phyloP scores from a whole-genome alignment of 768 basidiomycete genomes.

The Mycena indigotica region DNA sequence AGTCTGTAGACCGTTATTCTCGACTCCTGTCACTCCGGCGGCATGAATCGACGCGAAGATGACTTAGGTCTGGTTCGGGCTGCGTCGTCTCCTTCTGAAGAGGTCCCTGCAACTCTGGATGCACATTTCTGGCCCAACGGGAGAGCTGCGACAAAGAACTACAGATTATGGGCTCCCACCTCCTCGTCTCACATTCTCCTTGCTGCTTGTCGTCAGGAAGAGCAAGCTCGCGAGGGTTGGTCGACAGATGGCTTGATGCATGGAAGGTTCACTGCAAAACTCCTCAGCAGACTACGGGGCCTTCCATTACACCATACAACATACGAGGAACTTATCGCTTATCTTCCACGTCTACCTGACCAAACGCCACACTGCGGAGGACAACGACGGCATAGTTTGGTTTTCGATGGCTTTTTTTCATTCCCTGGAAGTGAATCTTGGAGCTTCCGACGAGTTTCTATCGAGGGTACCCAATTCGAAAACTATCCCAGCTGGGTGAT shows the following conservation, averaged over 20 bases:
- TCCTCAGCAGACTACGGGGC: slow-evolving; percentile 1
- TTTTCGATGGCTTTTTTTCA: slow-evolving; percentile 3
- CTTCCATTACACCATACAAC: not conserved
- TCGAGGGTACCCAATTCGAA: not conserved
- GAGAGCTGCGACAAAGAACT: not conserved
- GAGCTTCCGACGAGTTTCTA: not conserved
- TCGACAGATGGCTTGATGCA: not conserved
- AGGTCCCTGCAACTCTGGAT: not conserved
- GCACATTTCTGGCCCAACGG: not conserved
- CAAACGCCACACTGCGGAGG: slow-evolving; percentile 6
- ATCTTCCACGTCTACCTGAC: not conserved
- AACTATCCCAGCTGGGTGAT: not conserved
- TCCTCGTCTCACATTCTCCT: slow-evolving; percentile 5
- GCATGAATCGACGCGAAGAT: not conserved
- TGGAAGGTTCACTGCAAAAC: slow-evolving; percentile 2
- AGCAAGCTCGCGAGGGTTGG: slow-evolving; percentile 2
- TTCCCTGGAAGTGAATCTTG: not conserved
- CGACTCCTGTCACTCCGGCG: not conserved
- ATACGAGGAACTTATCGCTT: slow-evolving; percentile 1
- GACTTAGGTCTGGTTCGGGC: not conserved
- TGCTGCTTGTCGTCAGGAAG: slow-evolving; percentile 5
- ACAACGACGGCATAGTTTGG: not conserved
- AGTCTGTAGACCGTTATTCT: not conserved
- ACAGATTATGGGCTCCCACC: not conserved
- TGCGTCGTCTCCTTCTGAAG: not conserved